Evolutionary conservation across 164 flowering plant species (phyloP).

Genomic region (Hamamelis virginiana): DNA sequence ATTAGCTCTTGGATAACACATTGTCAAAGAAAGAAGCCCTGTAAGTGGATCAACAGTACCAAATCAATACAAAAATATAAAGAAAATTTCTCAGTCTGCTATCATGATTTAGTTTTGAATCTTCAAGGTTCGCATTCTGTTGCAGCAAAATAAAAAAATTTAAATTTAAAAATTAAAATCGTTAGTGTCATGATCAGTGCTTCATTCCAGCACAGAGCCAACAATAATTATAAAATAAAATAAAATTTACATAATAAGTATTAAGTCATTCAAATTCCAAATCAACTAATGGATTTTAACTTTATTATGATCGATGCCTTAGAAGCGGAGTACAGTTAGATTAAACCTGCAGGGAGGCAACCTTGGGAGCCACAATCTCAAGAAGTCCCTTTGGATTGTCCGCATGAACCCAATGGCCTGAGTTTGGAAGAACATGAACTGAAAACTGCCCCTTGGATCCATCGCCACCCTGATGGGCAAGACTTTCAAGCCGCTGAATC

Average conservation of each 20-base stretch:
- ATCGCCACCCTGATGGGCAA: slow-evolving; percentile 29
- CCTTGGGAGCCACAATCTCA: slow-evolving; percentile 70
- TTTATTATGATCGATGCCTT: neutral
- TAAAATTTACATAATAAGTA: neutral
- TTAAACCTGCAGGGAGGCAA: slow-evolving; percentile 42
- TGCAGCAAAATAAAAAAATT: too few relatives aligned
- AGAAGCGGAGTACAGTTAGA: neutral
- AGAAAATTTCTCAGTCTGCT: too few relatives aligned
- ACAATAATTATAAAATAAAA: neutral
- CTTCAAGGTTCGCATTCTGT: too few relatives aligned
- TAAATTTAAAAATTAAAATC: too few relatives aligned
- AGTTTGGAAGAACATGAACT: slow-evolving; percentile 67
- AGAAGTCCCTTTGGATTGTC: slow-evolving; percentile 94
- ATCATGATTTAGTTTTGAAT: too few relatives aligned
- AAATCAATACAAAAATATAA: too few relatives aligned
- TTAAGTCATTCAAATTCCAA: neutral
- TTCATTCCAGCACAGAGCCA: too few relatives aligned
- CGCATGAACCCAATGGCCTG: slow-evolving; percentile 97
- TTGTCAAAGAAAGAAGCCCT: too few relatives aligned
- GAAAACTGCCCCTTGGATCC: slow-evolving; percentile 60
- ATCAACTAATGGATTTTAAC: neutral
- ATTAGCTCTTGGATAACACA: neutral
- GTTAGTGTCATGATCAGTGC: too few relatives aligned
- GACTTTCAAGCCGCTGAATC: slow-evolving; percentile 54
- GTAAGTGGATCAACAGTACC: too few relatives aligned